Evolutionary conservation across 192 early-diverging fungal species (phyloP).

Genomic region (Rhizophagus sp.): DNA sequence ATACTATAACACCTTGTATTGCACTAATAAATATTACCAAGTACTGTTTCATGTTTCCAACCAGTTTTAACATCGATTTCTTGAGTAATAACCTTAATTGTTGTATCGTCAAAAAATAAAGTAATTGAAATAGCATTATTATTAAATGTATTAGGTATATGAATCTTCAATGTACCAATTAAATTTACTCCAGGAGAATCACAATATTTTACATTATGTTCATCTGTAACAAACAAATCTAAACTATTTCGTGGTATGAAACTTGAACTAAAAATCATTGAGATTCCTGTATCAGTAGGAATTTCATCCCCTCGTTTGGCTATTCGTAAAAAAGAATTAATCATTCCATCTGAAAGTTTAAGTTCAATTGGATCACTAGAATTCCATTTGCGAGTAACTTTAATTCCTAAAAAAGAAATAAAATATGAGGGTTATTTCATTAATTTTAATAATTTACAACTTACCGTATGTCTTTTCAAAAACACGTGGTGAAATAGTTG

Average conservation of each 20-base stretch:
- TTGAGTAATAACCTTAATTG: too few species aligned
- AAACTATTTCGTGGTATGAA: background rate
- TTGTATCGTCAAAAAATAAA: too few species aligned
- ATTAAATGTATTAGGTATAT: too few species aligned
- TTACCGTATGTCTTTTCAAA: constrained; percentile 10
- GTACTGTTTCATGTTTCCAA: too few species aligned
- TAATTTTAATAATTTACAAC: too few species aligned
- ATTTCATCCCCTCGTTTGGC: background rate
- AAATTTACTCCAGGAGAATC: background rate
- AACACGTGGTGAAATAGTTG: constrained; percentile 17
- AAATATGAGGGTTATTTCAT: too few species aligned
- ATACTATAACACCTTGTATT: too few species aligned
- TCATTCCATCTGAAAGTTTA: background rate
- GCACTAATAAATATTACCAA: too few species aligned
- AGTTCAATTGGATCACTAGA: background rate
- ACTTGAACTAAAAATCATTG: background rate
- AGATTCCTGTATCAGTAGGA: background rate
- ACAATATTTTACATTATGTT: background rate
- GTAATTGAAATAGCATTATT: too few species aligned
- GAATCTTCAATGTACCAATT: background rate
- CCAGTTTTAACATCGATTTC: too few species aligned
- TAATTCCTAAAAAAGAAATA: background rate
- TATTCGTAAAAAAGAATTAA: background rate
- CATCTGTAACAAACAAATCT: background rate
- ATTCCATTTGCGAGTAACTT: background rate